Evolutionary conservation across 129 eudicot species (phyloP).

Genomic region (Ambrosia trifida): DNA sequence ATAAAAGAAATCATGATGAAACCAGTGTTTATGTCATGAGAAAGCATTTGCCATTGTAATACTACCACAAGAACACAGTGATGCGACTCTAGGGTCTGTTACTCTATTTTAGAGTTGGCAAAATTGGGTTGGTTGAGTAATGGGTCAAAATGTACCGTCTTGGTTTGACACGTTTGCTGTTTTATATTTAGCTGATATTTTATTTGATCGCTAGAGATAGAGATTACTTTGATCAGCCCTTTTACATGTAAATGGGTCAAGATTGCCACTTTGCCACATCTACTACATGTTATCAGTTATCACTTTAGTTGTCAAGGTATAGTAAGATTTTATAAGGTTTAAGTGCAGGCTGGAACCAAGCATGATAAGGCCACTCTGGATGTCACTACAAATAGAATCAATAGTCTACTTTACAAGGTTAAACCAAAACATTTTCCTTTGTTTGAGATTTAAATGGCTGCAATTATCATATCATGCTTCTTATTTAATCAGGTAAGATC

Average conservation of each 20-base stretch:
- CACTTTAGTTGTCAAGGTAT: not conserved
- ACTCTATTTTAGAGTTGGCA: not conserved
- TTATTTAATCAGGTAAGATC: conserved; percentile 84
- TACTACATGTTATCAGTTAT: not conserved
- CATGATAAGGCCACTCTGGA: conserved; percentile 77
- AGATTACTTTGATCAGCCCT: not conserved
- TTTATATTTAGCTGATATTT: not conserved
- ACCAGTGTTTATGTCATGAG: not conserved
- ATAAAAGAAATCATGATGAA: not conserved
- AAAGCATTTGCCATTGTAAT: not conserved
- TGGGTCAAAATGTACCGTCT: too few relatives aligned
- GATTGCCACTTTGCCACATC: not conserved
- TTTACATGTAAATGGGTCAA: not conserved
- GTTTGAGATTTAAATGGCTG: not conserved
- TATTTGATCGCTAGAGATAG: not conserved
- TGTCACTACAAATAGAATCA: conserved; percentile 75
- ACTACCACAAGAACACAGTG: not conserved
- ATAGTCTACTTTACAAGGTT: conserved; percentile 93
- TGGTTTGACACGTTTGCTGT: too few relatives aligned
- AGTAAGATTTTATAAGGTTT: conserved; percentile 2
- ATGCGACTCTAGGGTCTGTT: not conserved
- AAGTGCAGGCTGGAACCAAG: conserved; percentile 75
- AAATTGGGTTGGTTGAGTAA: not conserved
- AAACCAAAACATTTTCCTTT: conserved; percentile 1
- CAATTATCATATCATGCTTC: conserved; percentile 6